phyloP scores from a whole-genome alignment of 2,329 filamentous ascomycete species.

The Neopestalotiopsis rosae region DNA sequence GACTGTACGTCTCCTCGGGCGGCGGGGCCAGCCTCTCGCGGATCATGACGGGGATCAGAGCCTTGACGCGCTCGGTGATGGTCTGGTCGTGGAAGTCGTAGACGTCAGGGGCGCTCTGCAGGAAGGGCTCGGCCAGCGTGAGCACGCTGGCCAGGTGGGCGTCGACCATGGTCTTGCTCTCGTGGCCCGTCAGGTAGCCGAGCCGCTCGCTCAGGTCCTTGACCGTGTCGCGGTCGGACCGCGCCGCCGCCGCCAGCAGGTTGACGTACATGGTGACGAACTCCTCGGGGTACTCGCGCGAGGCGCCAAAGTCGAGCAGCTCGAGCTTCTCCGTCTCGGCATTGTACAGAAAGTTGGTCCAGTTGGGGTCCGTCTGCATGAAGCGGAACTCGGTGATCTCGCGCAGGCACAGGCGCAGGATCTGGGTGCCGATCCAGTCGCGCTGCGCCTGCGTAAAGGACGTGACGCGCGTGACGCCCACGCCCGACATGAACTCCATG shows the following conservation, averaged over 20 bases:
- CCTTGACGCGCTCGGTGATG: conserved; percentile 91
- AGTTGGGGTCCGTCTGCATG: conserved; percentile 99
- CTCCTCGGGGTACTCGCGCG: conserved; percentile 78
- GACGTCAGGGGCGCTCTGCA: conserved; percentile 73
- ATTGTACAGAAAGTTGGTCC: conserved; percentile 98
- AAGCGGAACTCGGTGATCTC: conserved; percentile 95
- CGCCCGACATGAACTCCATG: conserved; percentile 88
- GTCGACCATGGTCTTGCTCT: conserved; percentile 84
- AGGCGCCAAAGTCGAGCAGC: conserved; percentile 94
- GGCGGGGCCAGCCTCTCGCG: conserved; percentile 86
- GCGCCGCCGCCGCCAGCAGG: conserved; percentile 80
- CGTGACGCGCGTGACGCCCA: conserved; percentile 81
- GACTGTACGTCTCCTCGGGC: conserved; percentile 94
- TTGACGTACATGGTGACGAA: conserved; percentile 84
- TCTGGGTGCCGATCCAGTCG: conserved; percentile 96
- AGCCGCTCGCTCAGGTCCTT: conserved; percentile 74
- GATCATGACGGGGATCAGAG: conserved; percentile 91
- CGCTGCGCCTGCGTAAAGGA: conserved; percentile 81
- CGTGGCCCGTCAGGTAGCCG: conserved; percentile 91
- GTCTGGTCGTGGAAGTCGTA: conserved; percentile 96
- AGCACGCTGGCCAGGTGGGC: conserved; percentile 89
- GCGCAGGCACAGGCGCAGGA: conserved; percentile 87
- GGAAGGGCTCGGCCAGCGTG: conserved; percentile 91
- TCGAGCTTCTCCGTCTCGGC: conserved; percentile 74
- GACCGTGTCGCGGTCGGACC: conserved; percentile 68